Evolutionary conservation across 2,329 filamentous ascomycete species (phyloP).

Genomic region (Botrytis tulipae): DNA sequence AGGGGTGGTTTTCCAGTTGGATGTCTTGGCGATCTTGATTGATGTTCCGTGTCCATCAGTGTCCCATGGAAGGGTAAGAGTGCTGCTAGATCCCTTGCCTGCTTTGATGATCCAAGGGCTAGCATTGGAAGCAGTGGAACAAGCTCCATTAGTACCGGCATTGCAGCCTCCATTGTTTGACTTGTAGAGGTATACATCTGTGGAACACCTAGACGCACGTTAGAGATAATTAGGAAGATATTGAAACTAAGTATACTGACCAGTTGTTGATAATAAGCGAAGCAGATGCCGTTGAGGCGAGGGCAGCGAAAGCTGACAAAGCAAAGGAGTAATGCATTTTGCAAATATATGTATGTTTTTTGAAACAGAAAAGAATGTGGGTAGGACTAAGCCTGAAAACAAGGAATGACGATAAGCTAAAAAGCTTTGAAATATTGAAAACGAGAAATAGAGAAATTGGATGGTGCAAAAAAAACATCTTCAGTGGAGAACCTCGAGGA

Average conservation of each 20-base stretch:
- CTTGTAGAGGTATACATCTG: slow-evolving; percentile 15
- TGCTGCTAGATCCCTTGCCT: slow-evolving; percentile 14
- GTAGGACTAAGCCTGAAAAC: slow-evolving; percentile 13
- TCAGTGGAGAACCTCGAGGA: not conserved
- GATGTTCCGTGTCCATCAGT: slow-evolving; percentile 15
- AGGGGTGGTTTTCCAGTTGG: slow-evolving; percentile 16
- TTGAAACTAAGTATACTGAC: not conserved
- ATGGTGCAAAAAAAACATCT: not conserved
- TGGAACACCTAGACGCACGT: slow-evolving; percentile 6
- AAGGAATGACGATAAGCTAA: slow-evolving; percentile 9
- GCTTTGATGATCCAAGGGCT: slow-evolving; percentile 18
- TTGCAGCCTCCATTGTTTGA: slow-evolving; percentile 16
- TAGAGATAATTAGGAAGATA: not conserved
- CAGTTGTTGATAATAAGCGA: slow-evolving; percentile 20
- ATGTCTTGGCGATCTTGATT: slow-evolving; percentile 18
- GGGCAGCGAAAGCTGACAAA: slow-evolving; percentile 17
- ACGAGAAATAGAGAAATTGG: not conserved
- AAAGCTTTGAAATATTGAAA: slow-evolving; percentile 1
- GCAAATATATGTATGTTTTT: not conserved
- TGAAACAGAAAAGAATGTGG: slow-evolving; percentile 15
- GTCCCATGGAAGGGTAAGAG: slow-evolving; percentile 9
- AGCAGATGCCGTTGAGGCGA: slow-evolving; percentile 19
- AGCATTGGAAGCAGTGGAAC: slow-evolving; percentile 6
- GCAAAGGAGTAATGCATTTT: slow-evolving; percentile 17
- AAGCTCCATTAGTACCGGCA: slow-evolving; percentile 13